These are phyloP conservation scores for Metarhizium robertsii DNA, from an alignment of 2,329 filamentous ascomycete genomes.

Conservation along the genomic window DNA sequence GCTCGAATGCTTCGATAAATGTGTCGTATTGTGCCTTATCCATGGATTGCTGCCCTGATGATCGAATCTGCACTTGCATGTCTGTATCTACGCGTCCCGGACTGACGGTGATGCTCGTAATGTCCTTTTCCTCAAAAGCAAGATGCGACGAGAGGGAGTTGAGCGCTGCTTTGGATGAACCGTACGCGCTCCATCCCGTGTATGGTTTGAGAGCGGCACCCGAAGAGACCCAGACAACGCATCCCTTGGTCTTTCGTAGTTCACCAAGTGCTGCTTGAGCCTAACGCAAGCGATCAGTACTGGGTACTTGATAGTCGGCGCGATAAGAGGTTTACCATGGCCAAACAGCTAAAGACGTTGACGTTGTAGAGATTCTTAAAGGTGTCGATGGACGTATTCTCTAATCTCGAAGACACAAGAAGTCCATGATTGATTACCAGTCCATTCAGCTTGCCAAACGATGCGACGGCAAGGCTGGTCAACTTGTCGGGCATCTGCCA, in stretches of 20 bases:
- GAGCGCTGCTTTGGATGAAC: slow-evolving; percentile 71
- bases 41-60: slow-evolving; percentile 43
- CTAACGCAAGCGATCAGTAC: slow-evolving; percentile 28
- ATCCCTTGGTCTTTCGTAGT: slow-evolving; percentile 59
- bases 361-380: slow-evolving; percentile 72
- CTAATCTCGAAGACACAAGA: slow-evolving; percentile 66
- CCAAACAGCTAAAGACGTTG: slow-evolving; percentile 79
- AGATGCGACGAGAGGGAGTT: slow-evolving; percentile 72
- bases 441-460: slow-evolving; percentile 68
- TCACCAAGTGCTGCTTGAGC: slow-evolving; percentile 60
- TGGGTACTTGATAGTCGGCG: background rate
- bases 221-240: slow-evolving; percentile 70
- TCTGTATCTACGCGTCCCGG: slow-evolving; percentile 81
- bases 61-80: slow-evolving; percentile 79
- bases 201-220: slow-evolving; percentile 63
- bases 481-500: slow-evolving; percentile 48
- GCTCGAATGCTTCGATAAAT: slow-evolving; percentile 61
- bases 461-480: slow-evolving; percentile 53
- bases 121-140: slow-evolving; percentile 64
- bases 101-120: slow-evolving; percentile 62
- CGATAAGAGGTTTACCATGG: slow-evolving; percentile 49
- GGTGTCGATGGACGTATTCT: slow-evolving; percentile 56
- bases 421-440: slow-evolving; percentile 83
- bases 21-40: slow-evolving; percentile 47
- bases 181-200: slow-evolving; percentile 70